These are phyloP conservation scores for Chalara sp. DNA, from an alignment of 2,329 filamentous ascomycete species.

Conservation along the genomic window DNA sequence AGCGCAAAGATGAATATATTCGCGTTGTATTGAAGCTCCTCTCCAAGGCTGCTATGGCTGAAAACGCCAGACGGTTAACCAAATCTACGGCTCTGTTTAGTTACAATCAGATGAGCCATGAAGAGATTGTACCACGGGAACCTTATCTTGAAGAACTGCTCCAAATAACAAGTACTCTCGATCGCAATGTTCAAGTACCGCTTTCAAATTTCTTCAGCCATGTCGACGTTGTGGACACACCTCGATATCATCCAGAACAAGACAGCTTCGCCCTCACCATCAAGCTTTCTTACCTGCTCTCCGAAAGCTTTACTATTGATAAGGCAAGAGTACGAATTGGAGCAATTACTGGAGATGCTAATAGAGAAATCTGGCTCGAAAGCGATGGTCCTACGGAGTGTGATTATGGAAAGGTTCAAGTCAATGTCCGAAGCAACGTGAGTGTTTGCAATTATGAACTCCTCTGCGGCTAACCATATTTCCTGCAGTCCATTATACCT, in stretches of 20 bases:
- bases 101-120: slow-evolving; percentile 6
- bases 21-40: slow-evolving; percentile 68
- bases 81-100: slow-evolving; percentile 23
- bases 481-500: slow-evolving; percentile 51
- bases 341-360: slow-evolving; percentile 45
- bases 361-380: slow-evolving; percentile 62
- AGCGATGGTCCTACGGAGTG: slow-evolving; percentile 32
- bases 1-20: slow-evolving; percentile 73
- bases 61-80: slow-evolving; percentile 40
- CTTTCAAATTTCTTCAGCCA: slow-evolving; percentile 69
- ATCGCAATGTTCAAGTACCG: slow-evolving; percentile 59
- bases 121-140: slow-evolving; percentile 13
- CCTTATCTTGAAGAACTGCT: slow-evolving; percentile 26
- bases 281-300: slow-evolving; percentile 63
- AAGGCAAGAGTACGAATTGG: slow-evolving; percentile 58
- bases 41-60: slow-evolving; percentile 54
- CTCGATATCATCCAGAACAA: slow-evolving; percentile 60
- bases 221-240: slow-evolving; percentile 59
- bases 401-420: slow-evolving; percentile 37
- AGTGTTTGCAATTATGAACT: slow-evolving; percentile 15
- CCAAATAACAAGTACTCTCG: slow-evolving; percentile 29
- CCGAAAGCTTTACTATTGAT: slow-evolving; percentile 62
- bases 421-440: slow-evolving; percentile 40
- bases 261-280: slow-evolving; percentile 72
- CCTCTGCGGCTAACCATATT: slow-evolving; percentile 23